Base-by-base conservation (phyloP, 2,329 filamentous ascomycete species). In the Periconia sp. region DNA sequence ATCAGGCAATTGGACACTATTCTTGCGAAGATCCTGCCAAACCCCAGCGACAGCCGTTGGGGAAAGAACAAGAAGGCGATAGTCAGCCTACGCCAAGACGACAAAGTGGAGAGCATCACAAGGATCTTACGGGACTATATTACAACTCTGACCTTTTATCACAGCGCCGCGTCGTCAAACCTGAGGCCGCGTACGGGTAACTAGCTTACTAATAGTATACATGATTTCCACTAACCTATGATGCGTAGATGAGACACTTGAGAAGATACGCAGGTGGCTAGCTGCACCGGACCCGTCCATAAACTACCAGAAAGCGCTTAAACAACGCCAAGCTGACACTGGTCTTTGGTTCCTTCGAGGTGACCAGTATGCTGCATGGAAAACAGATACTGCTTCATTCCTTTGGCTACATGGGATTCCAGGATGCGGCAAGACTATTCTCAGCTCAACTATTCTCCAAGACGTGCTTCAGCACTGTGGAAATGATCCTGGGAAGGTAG, bases 341-440 rank as follows among this genome's bases (percentile, higher is more conserved):
- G 67, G 71, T 1, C 35, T 52, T 6, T 74, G 71, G 70, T 44
- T 74, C 7, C 50, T 73, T 5, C 12, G 64, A n/a, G 21, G 47
- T 5, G 44, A 24, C 17, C 13, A 40, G 4, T 73, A 67, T 40
- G 11, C 10, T 0, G 30, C 31, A 10, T 74, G 70, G 72, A 71
- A 64, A 42, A 48, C 22, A 1, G 29, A 34, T 11, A 21, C 36
- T 12, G 54, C 54, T 10, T 70, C 65, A 5, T 58, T 59, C 40
- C 43, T 74, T 0, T 75, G 69, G 70, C 59, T 74, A 5, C 41
- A 71, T 48, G 69, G 72, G 1, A 72, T 71, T 16, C 61, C 68
- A 13, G 72, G 72, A 25, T 75, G 71, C 35, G 72, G 73, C 9
- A 75, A 75, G 47, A 74, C 70, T 0, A 56, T 75, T 38, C 57